Percentiles rank a stretch among this genome's conserved stretches.
Conservation (phyloP, 2,329 filamentous ascomycete genomes). For the Alternaria arbusti region DNA sequence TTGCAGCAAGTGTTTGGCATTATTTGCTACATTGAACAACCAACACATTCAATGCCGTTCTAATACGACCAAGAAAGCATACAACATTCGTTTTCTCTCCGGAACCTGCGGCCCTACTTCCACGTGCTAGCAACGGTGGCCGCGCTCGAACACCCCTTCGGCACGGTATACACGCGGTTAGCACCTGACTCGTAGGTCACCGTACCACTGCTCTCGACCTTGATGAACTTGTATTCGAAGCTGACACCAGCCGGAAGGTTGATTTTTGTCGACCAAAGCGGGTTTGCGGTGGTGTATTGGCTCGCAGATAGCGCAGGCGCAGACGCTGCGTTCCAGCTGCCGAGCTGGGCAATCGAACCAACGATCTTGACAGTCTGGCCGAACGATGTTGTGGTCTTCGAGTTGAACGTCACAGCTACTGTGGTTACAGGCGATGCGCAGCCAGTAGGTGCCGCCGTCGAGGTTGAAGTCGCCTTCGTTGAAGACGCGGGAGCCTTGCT, state of each 20-base stretch:
- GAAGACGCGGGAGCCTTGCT: slow-evolving; percentile 21
- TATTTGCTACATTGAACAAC: not conserved
- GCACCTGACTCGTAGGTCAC: slow-evolving; percentile 53
- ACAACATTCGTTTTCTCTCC: not conserved
- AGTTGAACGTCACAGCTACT: slow-evolving; percentile 52
- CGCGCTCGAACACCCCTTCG: slow-evolving; percentile 25
- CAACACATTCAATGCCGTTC: not conserved
- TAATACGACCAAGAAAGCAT: not conserved
- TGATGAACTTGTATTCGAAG: slow-evolving; percentile 57
- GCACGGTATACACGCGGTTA: slow-evolving; percentile 51
- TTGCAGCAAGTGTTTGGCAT: not conserved
- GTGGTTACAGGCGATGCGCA: slow-evolving; percentile 36
- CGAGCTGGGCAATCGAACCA: slow-evolving; percentile 53
- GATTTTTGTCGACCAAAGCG: slow-evolving; percentile 55
- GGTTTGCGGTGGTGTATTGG: slow-evolving; percentile 52
- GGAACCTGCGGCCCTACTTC: slow-evolving; percentile 19
- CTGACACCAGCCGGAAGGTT: slow-evolving; percentile 51
- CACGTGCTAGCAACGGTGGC: slow-evolving; percentile 28
- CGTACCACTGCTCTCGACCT: slow-evolving; percentile 53
- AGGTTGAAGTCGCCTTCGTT: slow-evolving; percentile 13
- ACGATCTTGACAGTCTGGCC: slow-evolving; percentile 58
- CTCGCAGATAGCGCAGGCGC: slow-evolving; percentile 51
- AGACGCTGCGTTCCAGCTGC: slow-evolving; percentile 51
- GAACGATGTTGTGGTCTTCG: slow-evolving; percentile 55
- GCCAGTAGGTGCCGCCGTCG: slow-evolving; percentile 18